Evolutionary conservation across 352 stramenopile genomes (phyloP).

Genomic region (Blastocystis sp.): DNA sequence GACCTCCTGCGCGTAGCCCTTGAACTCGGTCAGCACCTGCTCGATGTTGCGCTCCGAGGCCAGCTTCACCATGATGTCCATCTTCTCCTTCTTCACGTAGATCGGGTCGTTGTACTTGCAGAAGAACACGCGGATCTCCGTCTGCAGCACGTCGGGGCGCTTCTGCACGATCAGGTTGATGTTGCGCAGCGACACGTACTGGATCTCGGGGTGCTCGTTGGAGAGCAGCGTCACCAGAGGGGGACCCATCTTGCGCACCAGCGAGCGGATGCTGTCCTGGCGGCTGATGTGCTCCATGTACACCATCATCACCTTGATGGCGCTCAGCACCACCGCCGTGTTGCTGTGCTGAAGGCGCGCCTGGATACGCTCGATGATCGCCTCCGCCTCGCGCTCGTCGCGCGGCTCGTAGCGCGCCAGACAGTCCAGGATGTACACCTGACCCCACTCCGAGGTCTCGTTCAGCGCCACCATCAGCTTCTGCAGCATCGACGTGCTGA

Average conservation of each 20-base stretch:
- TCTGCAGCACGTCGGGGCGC: constrained; percentile 87
- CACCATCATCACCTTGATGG: constrained; percentile 92
- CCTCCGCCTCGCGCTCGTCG: constrained; percentile 91
- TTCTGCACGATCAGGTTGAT: constrained; percentile 99
- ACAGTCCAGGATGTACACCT: constrained; percentile 95
- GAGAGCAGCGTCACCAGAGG: constrained; percentile 93
- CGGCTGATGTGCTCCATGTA: constrained; percentile 86
- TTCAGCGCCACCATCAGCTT: constrained; percentile 96
- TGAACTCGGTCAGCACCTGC: constrained; percentile 94
- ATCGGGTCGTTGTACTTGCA: constrained; percentile 71
- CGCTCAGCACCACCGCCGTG: constrained; percentile 93
- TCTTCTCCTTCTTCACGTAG: constrained; percentile 97
- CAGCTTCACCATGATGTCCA: constrained; percentile 98
- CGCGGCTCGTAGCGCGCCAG: constrained; percentile 86
- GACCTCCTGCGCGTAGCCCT: constrained; percentile 97
- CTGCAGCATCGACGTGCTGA: constrained; percentile 91
- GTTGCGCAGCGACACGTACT: constrained; percentile 97
- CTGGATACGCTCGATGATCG: constrained; percentile 96
- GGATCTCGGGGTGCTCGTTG: constrained; percentile 94
- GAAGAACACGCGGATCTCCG: constrained; percentile 77
- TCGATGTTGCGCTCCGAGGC: constrained; percentile 96
- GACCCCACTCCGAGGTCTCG: constrained; percentile 98
- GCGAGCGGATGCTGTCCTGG: constrained; percentile 82
- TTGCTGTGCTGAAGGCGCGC: constrained; percentile 95
- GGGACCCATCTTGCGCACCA: constrained; percentile 90